These are phyloP conservation scores for Sporothrix pallida DNA, from an alignment of 2,329 filamentous ascomycete species.

Conservation along the genomic window DNA sequence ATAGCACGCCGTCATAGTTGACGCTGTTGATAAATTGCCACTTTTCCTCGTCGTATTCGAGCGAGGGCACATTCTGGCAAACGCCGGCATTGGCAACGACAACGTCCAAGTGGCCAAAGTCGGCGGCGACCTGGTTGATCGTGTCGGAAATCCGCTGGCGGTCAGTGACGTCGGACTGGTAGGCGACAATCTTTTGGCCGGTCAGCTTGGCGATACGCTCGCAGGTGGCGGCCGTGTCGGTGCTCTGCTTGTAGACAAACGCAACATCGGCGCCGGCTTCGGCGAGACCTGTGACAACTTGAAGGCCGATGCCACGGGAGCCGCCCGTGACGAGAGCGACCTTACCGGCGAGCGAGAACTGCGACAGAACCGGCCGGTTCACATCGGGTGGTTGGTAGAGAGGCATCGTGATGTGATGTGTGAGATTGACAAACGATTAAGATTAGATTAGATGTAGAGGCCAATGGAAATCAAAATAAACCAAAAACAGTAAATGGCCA, in stretches of 20 bases:
- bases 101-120: conserved; percentile 76
- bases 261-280: conserved; percentile 34
- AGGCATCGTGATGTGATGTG: not conserved
- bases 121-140: conserved; percentile 59
- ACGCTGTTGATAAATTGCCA: conserved; percentile 25
- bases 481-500: not conserved
- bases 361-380: not conserved
- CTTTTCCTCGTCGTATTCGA: conserved; percentile 62
- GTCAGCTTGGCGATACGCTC: conserved; percentile 37
- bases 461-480: not conserved
- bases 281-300: conserved; percentile 70
- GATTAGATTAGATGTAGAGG: not conserved
- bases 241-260: conserved; percentile 22
- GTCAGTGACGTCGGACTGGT: conserved; percentile 65
- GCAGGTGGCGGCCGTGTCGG: conserved; percentile 42
- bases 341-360: conserved; percentile 60
- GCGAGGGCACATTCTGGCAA: conserved; percentile 71
- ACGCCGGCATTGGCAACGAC: conserved; percentile 82
- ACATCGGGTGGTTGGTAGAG: conserved; percentile 5
- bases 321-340: conserved; percentile 84
- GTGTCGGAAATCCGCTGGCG: conserved; percentile 56
- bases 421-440: not conserved
- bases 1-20: conserved; percentile 31
- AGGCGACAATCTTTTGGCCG: conserved; percentile 49
- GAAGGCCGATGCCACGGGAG: conserved; percentile 78